Base-by-base conservation (phyloP, 495 filamentous ascomycete genomes). In the Lichina pygmaea region DNA sequence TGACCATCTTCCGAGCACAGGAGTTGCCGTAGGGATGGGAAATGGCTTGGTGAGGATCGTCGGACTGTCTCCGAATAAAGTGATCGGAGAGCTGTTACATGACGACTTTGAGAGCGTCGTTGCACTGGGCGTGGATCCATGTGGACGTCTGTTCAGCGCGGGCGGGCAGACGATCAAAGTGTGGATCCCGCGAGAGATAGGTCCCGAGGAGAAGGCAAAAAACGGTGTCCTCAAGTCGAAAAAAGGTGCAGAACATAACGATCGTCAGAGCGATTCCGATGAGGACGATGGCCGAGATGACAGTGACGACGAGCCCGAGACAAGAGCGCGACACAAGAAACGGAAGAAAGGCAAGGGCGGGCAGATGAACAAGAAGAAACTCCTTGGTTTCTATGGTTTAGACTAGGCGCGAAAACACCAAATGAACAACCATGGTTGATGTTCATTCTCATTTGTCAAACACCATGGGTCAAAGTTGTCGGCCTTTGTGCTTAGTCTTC, bases 161-260 rank as follows among this genome's bases (percentile, higher is more conserved):
- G 85, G 85, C 44, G 85, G 85, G 3, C 67, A 68, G 52, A 66
- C 73, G 0, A 67, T 94, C 50, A 93, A 93, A 62, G 75, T 94
- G 8, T 94, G 85, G 85, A 64, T 75, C 51, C 72, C 78, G 53
- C 59, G 58, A 12, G 49, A 56, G 41, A 62, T 61, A 33, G 59
- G 59, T 15, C 56, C 50, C 8, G 51, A 57, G 24, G 58, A 55
- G 9, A 59, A 57, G 2, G 56, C 58, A 17, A 61, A 60, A 6
- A 66, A 66, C 10, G 60, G 53, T 2, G 53, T 63, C 7, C 61
- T 59, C 16, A 62, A 56, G 6, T 59, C 50, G 39, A 15, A 12
- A 48, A 50, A 4, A 55, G 56, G 10, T 54, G 50, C 8, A 63
- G 62, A 49, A 57, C 57, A 44, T 55, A 45, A 54, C 17, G 60